These are phyloP conservation scores for Pseudozyma sp. DNA, from an alignment of 1,284 basidiomycete species.

Conservation along the genomic window DNA sequence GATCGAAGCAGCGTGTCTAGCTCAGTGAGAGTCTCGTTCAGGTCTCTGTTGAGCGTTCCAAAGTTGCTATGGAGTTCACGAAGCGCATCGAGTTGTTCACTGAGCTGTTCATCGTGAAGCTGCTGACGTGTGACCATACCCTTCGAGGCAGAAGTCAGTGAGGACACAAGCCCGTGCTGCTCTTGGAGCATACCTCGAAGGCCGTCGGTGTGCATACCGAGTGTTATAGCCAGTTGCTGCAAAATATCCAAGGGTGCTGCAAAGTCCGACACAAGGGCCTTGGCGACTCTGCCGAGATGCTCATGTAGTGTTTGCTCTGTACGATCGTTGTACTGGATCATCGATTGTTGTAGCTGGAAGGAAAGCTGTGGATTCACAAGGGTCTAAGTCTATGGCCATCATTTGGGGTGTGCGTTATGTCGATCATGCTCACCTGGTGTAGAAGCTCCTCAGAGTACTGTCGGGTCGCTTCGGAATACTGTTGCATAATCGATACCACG, in stretches of 20 bases:
- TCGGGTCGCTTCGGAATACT: background rate
- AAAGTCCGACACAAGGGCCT: slow-evolving; percentile 1
- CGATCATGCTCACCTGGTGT: slow-evolving; percentile 12
- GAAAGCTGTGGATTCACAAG: background rate
- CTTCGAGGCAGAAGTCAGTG: slow-evolving; percentile 5
- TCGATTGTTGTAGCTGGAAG: slow-evolving; percentile 4
- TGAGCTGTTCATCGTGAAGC: slow-evolving; percentile 3
- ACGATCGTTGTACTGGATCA: background rate
- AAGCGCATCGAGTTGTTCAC: slow-evolving; percentile 7
- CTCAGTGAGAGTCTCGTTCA: slow-evolving; percentile 8
- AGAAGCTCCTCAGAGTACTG: slow-evolving; percentile 5
- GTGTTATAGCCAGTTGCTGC: background rate
- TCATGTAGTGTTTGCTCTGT: background rate
- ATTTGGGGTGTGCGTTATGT: too few relatives aligned
- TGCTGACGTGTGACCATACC: slow-evolving; percentile 9
- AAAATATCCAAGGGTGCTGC: background rate
- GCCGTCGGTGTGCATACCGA: slow-evolving; percentile 4
- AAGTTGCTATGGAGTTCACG: slow-evolving; percentile 10
- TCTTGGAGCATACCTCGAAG: background rate
- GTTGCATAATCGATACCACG: background rate
- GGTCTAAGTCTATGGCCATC: background rate
- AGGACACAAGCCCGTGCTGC: slow-evolving; percentile 9
- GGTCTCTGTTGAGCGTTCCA: background rate
- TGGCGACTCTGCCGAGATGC: slow-evolving; percentile 3
- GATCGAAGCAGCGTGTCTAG: slow-evolving; percentile 8